phyloP scores from a whole-genome alignment of 352 stramenopile genomes.

The Pythium insidiosum region DNA sequence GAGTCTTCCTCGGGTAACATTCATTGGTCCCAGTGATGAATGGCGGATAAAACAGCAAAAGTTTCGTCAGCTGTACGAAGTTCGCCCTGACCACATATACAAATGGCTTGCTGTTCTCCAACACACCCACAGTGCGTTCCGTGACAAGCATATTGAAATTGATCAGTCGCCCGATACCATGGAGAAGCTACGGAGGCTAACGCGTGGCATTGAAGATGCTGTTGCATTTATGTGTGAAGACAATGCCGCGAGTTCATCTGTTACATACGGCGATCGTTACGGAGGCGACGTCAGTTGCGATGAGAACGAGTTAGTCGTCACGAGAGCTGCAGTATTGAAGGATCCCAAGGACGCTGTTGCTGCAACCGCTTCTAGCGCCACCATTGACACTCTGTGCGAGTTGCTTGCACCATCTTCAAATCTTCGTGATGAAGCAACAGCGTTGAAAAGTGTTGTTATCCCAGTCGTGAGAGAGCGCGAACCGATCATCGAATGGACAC shows the following conservation, averaged over 20 bases:
- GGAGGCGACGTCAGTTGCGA: not conserved
- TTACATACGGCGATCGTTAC: not conserved
- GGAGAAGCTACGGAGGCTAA: not conserved
- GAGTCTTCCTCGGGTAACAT: not conserved
- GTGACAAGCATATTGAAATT: not conserved
- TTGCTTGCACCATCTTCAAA: not conserved
- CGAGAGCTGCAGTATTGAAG: not conserved
- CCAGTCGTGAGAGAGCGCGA: not conserved
- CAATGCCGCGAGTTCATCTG: no score
- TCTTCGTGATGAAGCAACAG: not conserved
- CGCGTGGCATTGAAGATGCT: not conserved
- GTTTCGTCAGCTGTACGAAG: not conserved
- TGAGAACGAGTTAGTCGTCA: no score
- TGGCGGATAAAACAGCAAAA: not conserved
- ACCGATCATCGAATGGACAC: slow-evolving; percentile 2
- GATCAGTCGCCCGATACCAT: not conserved
- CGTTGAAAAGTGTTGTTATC: no score
- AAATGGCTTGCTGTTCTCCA: not conserved
- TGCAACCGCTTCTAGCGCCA: not conserved
- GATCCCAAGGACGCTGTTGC: not conserved
- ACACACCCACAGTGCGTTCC: not conserved
- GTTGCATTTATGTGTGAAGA: no score
- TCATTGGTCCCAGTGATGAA: not conserved
- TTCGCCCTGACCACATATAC: not conserved
- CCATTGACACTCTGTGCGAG: not conserved